Evolutionary conservation across 805 yeast species (phyloP), one percentile per base, ranked within the genome.

Genomic region (Wickerhamomyces strasburgensis): DNA sequence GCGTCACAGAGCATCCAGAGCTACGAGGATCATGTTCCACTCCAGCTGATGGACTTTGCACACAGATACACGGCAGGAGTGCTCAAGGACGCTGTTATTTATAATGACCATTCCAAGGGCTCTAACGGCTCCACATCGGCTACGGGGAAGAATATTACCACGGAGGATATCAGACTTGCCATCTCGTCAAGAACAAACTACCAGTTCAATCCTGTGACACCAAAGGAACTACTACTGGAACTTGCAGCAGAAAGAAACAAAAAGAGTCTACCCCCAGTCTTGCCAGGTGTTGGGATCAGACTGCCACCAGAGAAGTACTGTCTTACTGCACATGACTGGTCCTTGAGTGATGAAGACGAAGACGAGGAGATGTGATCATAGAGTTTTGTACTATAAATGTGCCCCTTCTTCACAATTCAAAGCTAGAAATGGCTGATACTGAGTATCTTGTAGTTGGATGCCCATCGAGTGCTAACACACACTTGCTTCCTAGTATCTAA

Each of bases 301-400:
- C 68, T 94, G 34, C 99, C 99, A 3, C 98, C 98, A 5, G 99
- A 93, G 65, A 93, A 89, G 73, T 89, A 87, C 64, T 89, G 98
- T 63, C 65, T 89, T 37, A 88, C 96, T 0, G 93, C 85, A 1
- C 73, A 72, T 44, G 88, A 84, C 44, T 84, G 89, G 81, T 80
- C 75, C 37, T 49, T 75, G 29, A 78, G 73, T 26, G 80, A 74
- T 39, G 78, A 73, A 42, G 58, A 52, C 28, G 49, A 38, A n/a
- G n/a, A n/a, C n/a, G n/a, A n/a, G n/a, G n/a, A n/a, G n/a, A n/a
- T n/a, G n/a, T n/a, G n/a, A n/a, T n/a, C n/a, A n/a, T n/a, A n/a
- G n/a, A n/a, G n/a, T n/a, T n/a, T n/a, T n/a, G n/a, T n/a, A n/a
- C n/a, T n/a, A n/a, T n/a, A n/a, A n/a, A n/a, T n/a, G n/a, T n/a